Evolutionary conservation across 75 land plant species (phyloP).

Genomic region (Isoetes taiwanensis): DNA sequence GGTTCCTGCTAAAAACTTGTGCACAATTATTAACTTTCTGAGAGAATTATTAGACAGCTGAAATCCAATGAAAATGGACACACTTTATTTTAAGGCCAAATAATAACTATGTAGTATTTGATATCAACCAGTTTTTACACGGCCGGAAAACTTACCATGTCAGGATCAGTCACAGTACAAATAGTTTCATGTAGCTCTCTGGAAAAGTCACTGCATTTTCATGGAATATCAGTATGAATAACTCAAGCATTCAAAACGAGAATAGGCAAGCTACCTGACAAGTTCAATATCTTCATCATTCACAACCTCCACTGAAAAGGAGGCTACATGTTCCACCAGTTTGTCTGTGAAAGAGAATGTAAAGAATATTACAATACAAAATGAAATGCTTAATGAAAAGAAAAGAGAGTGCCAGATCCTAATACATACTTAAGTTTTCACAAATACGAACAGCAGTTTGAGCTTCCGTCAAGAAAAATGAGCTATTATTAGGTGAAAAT

Average conservation of each 20-base stretch:
- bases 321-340: slow-evolving; percentile 53
- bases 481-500: slow-evolving; percentile 17
- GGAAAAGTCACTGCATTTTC: slow-evolving; percentile 31
- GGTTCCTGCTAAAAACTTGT: slow-evolving; percentile 16
- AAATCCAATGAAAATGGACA: background rate
- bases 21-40: background rate
- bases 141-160: background rate
- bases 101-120: background rate
- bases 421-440: slow-evolving; percentile 55
- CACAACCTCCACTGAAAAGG: slow-evolving; percentile 46
- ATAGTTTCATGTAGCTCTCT: slow-evolving; percentile 25
- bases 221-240: background rate
- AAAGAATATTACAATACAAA: slow-evolving; percentile 3
- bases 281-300: slow-evolving; percentile 82
- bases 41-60: background rate
- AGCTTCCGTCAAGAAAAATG: slow-evolving; percentile 21
- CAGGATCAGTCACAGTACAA: slow-evolving; percentile 10
- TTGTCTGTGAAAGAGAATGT: slow-evolving; percentile 34
- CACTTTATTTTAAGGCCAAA: background rate
- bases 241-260: background rate
- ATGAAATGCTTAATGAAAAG: background rate
- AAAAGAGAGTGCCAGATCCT: background rate
- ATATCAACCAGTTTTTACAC: background rate
- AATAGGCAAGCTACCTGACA: slow-evolving; percentile 42
- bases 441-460: slow-evolving; percentile 50